These are phyloP conservation scores for Podospora bellae-mahoneyi DNA, from an alignment of 495 filamentous ascomycete species.

Conservation along the genomic window DNA sequence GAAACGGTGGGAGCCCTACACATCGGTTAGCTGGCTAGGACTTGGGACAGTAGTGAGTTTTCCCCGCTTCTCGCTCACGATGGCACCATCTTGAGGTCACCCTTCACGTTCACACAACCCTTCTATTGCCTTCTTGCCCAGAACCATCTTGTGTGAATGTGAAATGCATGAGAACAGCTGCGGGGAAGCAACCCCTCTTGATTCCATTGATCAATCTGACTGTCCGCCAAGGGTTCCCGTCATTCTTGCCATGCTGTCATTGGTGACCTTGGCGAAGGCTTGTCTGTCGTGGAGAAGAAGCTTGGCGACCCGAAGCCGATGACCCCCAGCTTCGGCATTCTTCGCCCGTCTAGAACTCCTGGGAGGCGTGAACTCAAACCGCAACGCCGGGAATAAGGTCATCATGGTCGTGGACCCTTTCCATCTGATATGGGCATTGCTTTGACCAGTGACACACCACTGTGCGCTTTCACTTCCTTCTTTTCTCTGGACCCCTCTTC, in stretches of 20 bases:
- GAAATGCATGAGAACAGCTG: background rate
- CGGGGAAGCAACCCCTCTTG: background rate
- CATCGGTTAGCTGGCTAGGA: background rate
- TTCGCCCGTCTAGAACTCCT: background rate
- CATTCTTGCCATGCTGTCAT: slow-evolving; percentile 9
- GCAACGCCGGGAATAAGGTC: background rate
- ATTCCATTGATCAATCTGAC: background rate
- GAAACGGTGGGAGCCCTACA: background rate
- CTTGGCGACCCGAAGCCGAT: slow-evolving; percentile 15
- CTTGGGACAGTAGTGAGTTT: background rate
- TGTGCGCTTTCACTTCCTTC: background rate
- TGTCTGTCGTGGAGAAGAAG: slow-evolving; percentile 20
- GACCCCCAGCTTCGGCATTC: background rate
- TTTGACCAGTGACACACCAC: background rate
- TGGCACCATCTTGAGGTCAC: background rate
- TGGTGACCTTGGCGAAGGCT: slow-evolving; percentile 28
- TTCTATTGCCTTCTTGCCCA: background rate
- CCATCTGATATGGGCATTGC: background rate
- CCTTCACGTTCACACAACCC: background rate
- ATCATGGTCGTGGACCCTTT: background rate
- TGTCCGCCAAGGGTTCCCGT: background rate
- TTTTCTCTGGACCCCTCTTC: background rate
- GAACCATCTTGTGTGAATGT: background rate
- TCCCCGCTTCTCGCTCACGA: background rate
- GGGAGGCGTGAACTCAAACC: background rate